Percentiles rank a stretch among this genome's conserved stretches.
Evolutionary conservation across 495 filamentous ascomycete species (phyloP).

Genomic region (Aspergillus wentii): DNA sequence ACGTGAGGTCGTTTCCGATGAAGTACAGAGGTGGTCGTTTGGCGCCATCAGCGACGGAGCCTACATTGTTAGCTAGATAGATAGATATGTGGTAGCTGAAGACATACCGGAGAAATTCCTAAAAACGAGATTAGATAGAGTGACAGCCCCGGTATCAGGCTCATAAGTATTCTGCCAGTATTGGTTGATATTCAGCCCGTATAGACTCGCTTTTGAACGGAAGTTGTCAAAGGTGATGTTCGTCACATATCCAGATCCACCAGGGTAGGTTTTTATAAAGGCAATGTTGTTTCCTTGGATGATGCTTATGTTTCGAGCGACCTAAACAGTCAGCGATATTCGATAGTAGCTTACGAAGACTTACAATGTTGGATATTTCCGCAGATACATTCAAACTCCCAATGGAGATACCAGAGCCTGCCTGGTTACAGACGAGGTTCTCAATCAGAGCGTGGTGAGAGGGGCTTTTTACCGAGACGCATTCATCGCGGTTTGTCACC

Average conservation of each 20-base stretch:
- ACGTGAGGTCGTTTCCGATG: constrained; percentile 31
- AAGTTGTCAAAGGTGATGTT: constrained; percentile 50
- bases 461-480: constrained; percentile 39
- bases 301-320: constrained; percentile 33
- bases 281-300: constrained; percentile 47
- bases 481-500: constrained; percentile 45
- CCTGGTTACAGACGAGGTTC: constrained; percentile 46
- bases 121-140: constrained; percentile 38
- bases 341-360: constrained; percentile 14
- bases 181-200: constrained; percentile 45
- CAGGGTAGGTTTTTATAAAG: constrained; percentile 54
- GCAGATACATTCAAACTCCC: constrained; percentile 33
- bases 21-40: constrained; percentile 40
- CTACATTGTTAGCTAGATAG: no score
- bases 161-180: constrained; percentile 39
- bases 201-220: constrained; percentile 37
- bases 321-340: no score
- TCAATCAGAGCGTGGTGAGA: constrained; percentile 42
- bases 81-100: no score
- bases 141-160: constrained; percentile 37
- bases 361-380: constrained; percentile 22
- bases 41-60: constrained; percentile 42
- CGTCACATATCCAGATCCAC: constrained; percentile 48
- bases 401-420: constrained; percentile 38
- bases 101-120: constrained; percentile 35